Evolutionary conservation across 305 asterid genomes (phyloP).

Genomic region (Plantago rigida): DNA sequence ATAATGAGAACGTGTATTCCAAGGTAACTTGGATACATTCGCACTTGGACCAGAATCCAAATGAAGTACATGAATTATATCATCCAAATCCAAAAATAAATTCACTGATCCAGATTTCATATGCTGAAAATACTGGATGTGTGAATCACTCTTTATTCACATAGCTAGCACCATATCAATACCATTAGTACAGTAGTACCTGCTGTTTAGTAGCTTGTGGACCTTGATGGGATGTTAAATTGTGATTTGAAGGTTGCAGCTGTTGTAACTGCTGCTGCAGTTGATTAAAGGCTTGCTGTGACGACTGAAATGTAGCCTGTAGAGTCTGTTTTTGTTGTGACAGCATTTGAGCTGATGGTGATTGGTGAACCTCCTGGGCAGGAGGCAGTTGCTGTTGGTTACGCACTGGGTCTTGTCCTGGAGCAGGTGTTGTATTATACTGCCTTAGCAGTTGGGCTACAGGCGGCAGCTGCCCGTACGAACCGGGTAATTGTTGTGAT

Average conservation of each 20-base stretch:
- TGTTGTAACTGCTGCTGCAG: conserved; percentile 86
- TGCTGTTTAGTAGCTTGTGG: conserved; percentile 49
- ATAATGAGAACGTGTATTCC: background rate
- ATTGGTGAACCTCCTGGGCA: conserved; percentile 45
- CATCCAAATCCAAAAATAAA: background rate
- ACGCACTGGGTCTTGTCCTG: conserved; percentile 44
- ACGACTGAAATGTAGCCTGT: conserved; percentile 87
- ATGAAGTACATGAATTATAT: too few species aligned
- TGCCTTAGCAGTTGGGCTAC: conserved; percentile 50
- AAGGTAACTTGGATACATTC: background rate
- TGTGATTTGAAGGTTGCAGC: conserved; percentile 66
- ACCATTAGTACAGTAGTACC: conserved; percentile 29
- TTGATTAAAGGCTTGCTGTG: conserved; percentile 76
- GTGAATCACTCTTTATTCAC: background rate
- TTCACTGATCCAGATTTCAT: too few species aligned
- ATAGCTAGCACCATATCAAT: background rate
- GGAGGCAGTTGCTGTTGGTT: conserved; percentile 44
- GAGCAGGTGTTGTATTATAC: conserved; percentile 36
- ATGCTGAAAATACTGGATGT: background rate
- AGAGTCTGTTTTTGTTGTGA: conserved; percentile 89
- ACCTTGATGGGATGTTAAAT: conserved; percentile 48
- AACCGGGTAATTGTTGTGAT: conserved; percentile 42
- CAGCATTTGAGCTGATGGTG: conserved; percentile 86
- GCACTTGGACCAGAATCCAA: background rate
- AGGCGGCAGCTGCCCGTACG: conserved; percentile 43